phyloP scores from a whole-genome alignment of 345 rosid genomes.

The Pugionium dolabratum region DNA sequence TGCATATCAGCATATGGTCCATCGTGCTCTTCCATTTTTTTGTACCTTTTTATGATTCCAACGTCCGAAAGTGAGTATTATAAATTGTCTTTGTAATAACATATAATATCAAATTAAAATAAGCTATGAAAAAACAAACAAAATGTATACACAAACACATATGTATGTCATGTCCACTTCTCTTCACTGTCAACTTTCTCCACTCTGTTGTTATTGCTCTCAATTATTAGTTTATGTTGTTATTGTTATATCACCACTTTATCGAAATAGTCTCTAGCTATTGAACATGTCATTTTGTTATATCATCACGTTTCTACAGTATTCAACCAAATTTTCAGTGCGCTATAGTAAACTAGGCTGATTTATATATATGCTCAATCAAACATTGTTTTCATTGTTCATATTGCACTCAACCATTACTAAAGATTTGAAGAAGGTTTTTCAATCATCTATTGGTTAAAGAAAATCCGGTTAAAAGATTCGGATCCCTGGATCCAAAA shows the following conservation, averaged over 20 bases:
- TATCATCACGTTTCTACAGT: conserved; percentile 9
- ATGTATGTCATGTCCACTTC: neutral
- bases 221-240: neutral
- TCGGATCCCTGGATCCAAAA: no score
- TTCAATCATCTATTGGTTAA: neutral
- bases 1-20: neutral
- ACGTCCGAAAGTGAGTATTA: neutral
- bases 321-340: conserved; percentile 9
- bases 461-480: neutral
- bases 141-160: neutral
- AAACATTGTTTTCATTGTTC: no score
- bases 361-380: no score
- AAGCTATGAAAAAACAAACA: neutral
- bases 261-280: neutral
- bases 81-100: neutral
- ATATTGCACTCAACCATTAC: no score
- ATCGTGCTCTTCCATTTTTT: neutral
- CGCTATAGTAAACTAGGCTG: neutral
- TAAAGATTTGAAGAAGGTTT: no score
- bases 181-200: neutral
- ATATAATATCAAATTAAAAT: neutral
- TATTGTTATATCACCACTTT: neutral
- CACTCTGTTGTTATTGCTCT: neutral
- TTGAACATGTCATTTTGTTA: neutral
- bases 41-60: neutral